phyloP scores from a whole-genome alignment of 805 yeast species.

The Saccharomycopsis javanensis region DNA sequence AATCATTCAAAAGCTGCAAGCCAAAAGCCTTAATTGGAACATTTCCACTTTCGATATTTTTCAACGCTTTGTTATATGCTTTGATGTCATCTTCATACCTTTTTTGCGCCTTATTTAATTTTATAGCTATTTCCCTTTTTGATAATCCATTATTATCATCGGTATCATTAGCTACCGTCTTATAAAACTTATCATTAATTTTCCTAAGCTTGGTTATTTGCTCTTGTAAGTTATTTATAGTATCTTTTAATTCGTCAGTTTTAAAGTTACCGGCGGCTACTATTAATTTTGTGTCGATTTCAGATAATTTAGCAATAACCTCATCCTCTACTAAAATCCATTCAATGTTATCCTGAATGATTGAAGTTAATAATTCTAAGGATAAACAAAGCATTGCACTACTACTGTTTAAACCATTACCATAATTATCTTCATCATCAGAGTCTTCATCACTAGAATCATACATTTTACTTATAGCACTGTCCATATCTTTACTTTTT shows the following conservation, averaged over 20 bases:
- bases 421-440: conserved; percentile 27
- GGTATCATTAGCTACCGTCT: background rate
- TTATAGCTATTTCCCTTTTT: conserved; percentile 11
- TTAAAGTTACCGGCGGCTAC: background rate
- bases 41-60: conserved; percentile 62
- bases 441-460: conserved; percentile 28
- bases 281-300: conserved; percentile 24
- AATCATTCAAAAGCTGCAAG: conserved; percentile 47
- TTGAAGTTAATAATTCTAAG: conserved; percentile 31
- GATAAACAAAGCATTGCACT: conserved; percentile 28
- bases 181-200: background rate
- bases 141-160: conserved; percentile 7
- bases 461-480: background rate
- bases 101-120: conserved; percentile 11
- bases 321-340: conserved; percentile 10
- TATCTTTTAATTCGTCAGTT: background rate
- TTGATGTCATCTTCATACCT: conserved; percentile 30
- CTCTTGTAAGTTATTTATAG: background rate
- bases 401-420: conserved; percentile 6
- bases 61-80: conserved; percentile 48
- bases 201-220: conserved; percentile 1
- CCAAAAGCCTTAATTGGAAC: conserved; percentile 88
- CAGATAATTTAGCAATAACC: conserved; percentile 21
- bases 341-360: conserved; percentile 25
- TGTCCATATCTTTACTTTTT: background rate